phyloP scores from a whole-genome alignment of 2,329 filamentous ascomycete species.

The Graphilbum sp. region DNA sequence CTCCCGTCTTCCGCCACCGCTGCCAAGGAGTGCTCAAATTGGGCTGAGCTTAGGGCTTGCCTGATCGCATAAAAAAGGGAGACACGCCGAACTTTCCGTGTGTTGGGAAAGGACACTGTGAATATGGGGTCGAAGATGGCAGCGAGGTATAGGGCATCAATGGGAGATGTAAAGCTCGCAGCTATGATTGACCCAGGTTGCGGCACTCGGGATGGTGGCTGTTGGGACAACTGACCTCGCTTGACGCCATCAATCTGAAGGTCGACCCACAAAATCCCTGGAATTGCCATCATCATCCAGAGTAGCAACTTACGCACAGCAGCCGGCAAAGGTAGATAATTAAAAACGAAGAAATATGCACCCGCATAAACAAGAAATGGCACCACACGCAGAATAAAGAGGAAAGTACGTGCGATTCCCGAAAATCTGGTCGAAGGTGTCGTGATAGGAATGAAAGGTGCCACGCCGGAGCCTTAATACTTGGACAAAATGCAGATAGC shows the following conservation, averaged over 20 bases:
- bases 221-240: conserved; percentile 68
- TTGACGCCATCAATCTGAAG: conserved; percentile 95
- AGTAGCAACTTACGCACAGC: conserved; percentile 63
- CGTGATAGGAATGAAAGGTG: conserved; percentile 78
- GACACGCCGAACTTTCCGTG: conserved; percentile 57
- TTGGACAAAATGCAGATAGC: background rate
- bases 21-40: conserved; percentile 21
- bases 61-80: conserved; percentile 61
- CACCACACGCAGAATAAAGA: conserved; percentile 71
- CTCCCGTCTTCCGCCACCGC: conserved; percentile 12
- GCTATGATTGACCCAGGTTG: conserved; percentile 70
- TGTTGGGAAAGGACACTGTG: conserved; percentile 65
- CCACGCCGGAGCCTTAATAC: conserved; percentile 70
- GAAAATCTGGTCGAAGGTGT: conserved; percentile 44
- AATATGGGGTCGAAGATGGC: conserved; percentile 95
- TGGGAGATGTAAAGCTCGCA: conserved; percentile 77
- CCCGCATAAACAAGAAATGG: conserved; percentile 52
- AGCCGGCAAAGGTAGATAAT: conserved; percentile 51
- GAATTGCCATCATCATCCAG: conserved; percentile 75
- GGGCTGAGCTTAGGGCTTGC: conserved; percentile 50
- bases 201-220: conserved; percentile 59
- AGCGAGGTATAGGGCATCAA: conserved; percentile 86
- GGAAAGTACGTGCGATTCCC: conserved; percentile 46
- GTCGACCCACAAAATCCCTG: conserved; percentile 96
- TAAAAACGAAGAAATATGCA: conserved; percentile 65